Evolutionary conservation across 1,139 yeast species (phyloP).

Genomic region (Suhomyces coccinellae): DNA sequence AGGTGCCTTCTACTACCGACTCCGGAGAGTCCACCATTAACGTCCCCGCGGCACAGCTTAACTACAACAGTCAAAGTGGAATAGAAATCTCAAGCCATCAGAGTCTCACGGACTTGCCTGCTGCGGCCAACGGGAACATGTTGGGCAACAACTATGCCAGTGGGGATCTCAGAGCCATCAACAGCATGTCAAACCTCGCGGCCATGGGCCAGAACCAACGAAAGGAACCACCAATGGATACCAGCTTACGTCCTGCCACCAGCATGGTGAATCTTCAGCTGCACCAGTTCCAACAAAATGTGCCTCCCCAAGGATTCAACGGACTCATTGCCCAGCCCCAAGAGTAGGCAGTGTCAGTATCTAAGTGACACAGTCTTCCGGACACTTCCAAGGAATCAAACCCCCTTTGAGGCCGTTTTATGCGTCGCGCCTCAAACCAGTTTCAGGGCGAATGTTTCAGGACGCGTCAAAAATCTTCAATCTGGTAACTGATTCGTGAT

Average conservation of each 20-base stretch:
- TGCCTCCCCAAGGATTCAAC: slow-evolving; percentile 5
- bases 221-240: slow-evolving; percentile 13
- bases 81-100: slow-evolving; percentile 12
- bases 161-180: slow-evolving; percentile 32
- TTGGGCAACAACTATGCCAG: slow-evolving; percentile 5
- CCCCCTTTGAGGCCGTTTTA: too few relatives aligned
- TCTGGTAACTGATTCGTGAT: too few relatives aligned
- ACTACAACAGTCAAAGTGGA: slow-evolving; percentile 5
- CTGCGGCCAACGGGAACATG: slow-evolving; percentile 28
- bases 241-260: slow-evolving; percentile 30
- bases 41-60: slow-evolving; percentile 4
- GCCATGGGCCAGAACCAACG: slow-evolving; percentile 16
- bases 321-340: slow-evolving; percentile 9
- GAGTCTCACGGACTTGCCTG: slow-evolving; percentile 32
- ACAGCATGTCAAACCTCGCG: slow-evolving; percentile 42
- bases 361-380: too few relatives aligned
- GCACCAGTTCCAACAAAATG: slow-evolving; percentile 13
- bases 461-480: too few relatives aligned
- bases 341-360: slow-evolving; percentile 1
- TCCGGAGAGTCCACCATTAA: slow-evolving; percentile 15
- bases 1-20: slow-evolving; percentile 11
- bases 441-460: too few relatives aligned
- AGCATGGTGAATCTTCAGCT: slow-evolving; percentile 39
- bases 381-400: too few relatives aligned
- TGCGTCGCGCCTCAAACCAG: too few relatives aligned